Evolutionary conservation across 176 grass and related monocot species (phyloP), one percentile per base, ranked within the genome.

Genomic region (Guadua angustifolia): DNA sequence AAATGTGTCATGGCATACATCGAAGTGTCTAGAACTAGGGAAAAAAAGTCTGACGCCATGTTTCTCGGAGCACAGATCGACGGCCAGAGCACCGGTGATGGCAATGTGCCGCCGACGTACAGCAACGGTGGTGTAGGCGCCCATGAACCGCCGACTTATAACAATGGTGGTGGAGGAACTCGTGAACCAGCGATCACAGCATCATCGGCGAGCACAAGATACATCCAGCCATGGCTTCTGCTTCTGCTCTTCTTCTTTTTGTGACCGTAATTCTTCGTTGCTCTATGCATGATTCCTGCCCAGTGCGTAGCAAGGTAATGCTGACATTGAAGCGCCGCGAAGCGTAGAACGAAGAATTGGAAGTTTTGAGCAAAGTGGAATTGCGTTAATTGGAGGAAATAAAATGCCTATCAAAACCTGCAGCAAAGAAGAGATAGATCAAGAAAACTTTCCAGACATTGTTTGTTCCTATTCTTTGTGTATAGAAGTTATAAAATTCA

Each of bases 31-130:
- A 55, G 52, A 55, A 55, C 18, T 19, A 55, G 52, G 1, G 1
- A 29, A 17, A 47, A 50, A 51, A 51, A 42, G 46, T 84, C 87
- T 5, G 90, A 89, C n/a, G 90, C 80, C 14, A 2, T 64, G 57
- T 87, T 74, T 6, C 75, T 86, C 5, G 90, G 90, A 9, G 87
- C 87, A 58, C 70, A 86, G 58, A 73, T 87, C 38, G 49, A 83
- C 45, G 86, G 51, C 29, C 26, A 42, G 18, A 71, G 56, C 74
- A 24, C 29, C 29, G 57, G 45, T 16, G n/a, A 56, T 6, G 72
- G 56, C 56, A 39, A 24, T 5, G 63, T 53, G 45, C 71, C 88
- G 18, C 83, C 77, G 14, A 16, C 60, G 8, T 60, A 70, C 71
- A 74, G 38, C 53, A 52, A 9, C 4, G 63, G 71, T 16, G 66